Base-by-base conservation (phyloP, 1,284 basidiomycete genomes). In the Sanghuangporus weigelae region DNA sequence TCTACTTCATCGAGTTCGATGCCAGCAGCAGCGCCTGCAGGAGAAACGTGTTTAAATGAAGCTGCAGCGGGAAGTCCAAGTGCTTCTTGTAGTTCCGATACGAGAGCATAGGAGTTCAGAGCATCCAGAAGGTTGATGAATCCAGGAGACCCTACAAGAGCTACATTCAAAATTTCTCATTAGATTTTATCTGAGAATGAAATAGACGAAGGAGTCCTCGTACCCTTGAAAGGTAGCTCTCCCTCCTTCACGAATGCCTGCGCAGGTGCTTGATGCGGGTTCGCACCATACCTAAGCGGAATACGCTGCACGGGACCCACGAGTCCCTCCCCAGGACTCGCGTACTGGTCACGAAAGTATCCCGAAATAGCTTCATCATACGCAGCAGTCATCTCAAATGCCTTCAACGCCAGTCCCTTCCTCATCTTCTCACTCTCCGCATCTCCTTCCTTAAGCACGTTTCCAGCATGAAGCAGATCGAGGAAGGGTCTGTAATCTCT, bases 41-140 rank as follows among this genome's bases (percentile, higher is more conserved):
- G 96, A 21, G 96, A 98, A 65, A 99, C 97, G 75, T 99, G 96
- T 82, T 99, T 99, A 89, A 99, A 99, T 0, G 96, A 98, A 3
- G 96, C 95, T 16, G 96, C 96, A 26, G 97, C 97, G 16, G 97
- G 95, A 59, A 98, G 85, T 64, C 84, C 80, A 31, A 93, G 86
- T 0, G 92, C 92, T 69, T 88, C 89, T 58, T 95, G 88, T 10
- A 99, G 85, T 76, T 99, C 96, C 73, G 91, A 93, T 66, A 99
- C 96, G 56, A 99, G 86, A 0, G 93, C 96, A 75, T 92, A 99
- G 7, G 96, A 96, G 78, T 98, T 98, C 72, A 99, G 85, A 0
- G 95, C 95, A 72, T 99, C 97, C 63, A 99, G 84, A n/a, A 99
- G 84, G 81, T 99, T 99, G 82, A 99, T 99, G 78, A 98, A 99